These are phyloP conservation scores for Alternaria gaisen DNA, from an alignment of 2,329 filamentous ascomycete genomes.

Conservation along the genomic window DNA sequence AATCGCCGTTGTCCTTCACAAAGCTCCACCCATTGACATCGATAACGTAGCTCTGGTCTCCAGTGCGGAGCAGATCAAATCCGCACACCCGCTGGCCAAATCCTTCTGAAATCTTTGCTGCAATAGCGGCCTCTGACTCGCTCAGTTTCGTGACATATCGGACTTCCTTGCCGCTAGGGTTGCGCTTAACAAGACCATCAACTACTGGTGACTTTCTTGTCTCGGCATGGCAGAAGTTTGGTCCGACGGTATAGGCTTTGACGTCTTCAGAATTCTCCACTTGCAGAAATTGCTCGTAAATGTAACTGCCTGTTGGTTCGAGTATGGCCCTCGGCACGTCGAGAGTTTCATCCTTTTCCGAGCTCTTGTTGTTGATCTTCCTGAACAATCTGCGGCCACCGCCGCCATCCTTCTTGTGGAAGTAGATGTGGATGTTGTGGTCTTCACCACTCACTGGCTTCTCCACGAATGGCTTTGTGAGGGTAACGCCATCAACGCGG, in stretches of 20 bases:
- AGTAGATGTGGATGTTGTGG: constrained; percentile 99
- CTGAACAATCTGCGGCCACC: constrained; percentile 92
- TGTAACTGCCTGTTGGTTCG: constrained; percentile 82
- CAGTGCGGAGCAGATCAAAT: constrained; percentile 89
- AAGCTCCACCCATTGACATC: constrained; percentile 99
- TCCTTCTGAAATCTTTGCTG: constrained; percentile 85
- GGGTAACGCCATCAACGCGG: constrained; percentile 80
- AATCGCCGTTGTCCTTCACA: constrained; percentile 98
- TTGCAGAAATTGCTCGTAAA: constrained; percentile 96
- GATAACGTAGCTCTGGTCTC: constrained; percentile 93
- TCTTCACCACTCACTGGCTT: constrained; percentile 99
- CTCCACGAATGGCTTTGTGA: constrained; percentile 96
- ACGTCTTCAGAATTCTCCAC: constrained; percentile 98
- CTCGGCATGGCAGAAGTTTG: constrained; percentile 93
- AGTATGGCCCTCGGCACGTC: constrained; percentile 80
- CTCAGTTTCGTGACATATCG: constrained; percentile 90
- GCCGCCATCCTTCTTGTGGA: constrained; percentile 83
- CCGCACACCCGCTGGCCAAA: constrained; percentile 97
- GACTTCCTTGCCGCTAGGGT: constrained; percentile 96
- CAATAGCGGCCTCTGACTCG: constrained; percentile 83
- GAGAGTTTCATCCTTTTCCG: constrained; percentile 85
- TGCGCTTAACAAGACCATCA: constrained; percentile 92
- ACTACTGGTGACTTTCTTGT: constrained; percentile 97
- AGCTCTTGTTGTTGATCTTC: constrained; percentile 99
- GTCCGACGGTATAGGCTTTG: constrained; percentile 96